Conservation (phyloP, 176 grass and related monocot species). For the Oryza rufipogon region DNA sequence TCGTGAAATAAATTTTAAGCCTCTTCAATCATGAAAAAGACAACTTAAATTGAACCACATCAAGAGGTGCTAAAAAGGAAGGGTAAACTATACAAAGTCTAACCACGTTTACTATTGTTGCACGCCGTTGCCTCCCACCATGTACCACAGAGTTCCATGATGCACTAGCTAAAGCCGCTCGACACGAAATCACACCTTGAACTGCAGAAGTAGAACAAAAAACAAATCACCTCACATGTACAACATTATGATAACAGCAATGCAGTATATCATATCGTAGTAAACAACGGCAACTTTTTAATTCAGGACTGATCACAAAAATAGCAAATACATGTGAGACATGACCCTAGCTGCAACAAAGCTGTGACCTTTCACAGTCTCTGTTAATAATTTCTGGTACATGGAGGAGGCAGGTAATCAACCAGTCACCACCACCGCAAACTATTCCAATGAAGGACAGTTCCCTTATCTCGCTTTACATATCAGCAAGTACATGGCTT, state of each 20-base stretch:
- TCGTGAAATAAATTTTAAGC: constrained; percentile 1
- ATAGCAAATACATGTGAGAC: not conserved
- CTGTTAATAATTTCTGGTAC: not conserved
- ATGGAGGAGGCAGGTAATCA: not conserved
- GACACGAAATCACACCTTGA: constrained; percentile 13
- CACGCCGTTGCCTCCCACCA: constrained; percentile 10
- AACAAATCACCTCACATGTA: constrained; percentile 16
- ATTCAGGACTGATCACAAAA: not conserved
- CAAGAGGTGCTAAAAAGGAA: not conserved
- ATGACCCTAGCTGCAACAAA: not conserved
- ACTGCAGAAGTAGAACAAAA: constrained; percentile 39
- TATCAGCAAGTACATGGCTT: not conserved
- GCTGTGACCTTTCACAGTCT: not conserved
- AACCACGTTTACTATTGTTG: constrained; percentile 61
- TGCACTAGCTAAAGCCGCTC: constrained; percentile 16
- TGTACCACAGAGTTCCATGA: constrained; percentile 27
- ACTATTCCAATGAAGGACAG: not conserved
- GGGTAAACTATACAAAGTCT: constrained; percentile 5
- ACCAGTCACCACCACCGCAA: not conserved
- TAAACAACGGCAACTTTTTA: not conserved
- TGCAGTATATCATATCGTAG: not conserved
- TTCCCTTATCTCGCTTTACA: not conserved
- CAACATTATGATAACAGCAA: not conserved
- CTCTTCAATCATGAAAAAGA: not conserved
- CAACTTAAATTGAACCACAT: not conserved